These are phyloP conservation scores for Oxyria digyna DNA, from an alignment of 148 eudicot species.

Conservation along the genomic window DNA sequence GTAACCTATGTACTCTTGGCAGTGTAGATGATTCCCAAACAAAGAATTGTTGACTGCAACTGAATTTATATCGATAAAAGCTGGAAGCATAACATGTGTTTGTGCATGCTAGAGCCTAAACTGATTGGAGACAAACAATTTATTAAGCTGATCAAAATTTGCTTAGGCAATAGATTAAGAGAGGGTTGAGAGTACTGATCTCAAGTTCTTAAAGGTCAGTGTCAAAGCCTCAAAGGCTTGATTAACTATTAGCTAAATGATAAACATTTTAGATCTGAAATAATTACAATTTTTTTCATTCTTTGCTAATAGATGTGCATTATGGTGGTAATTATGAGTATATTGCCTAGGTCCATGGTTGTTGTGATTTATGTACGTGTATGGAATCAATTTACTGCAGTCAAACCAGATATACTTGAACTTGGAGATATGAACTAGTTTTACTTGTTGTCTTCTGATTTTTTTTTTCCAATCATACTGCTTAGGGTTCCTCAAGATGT, in stretches of 20 bases:
- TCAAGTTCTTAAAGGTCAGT: neutral
- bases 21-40: neutral
- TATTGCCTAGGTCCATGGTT: neutral
- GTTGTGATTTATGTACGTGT: neutral
- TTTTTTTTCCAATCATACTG: neutral
- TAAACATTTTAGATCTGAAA: neutral
- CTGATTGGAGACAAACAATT: neutral
- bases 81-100: neutral
- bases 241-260: neutral
- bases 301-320: no score
- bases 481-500: slow-evolving; percentile 93
- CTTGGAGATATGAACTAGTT: neutral
- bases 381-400: neutral
- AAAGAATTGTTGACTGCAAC: neutral
- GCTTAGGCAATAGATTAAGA: neutral
- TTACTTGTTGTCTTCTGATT: slow-evolving; percentile 1
- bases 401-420: neutral
- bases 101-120: neutral
- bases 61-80: neutral
- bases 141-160: neutral
- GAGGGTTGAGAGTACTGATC: neutral
- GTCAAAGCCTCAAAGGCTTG: neutral
- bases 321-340: neutral
- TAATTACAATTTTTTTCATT: neutral
- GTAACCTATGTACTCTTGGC: neutral